Evolutionary conservation across 2,329 filamentous ascomycete genomes (phyloP).

Genomic region (Trichoderma endophyticum): DNA sequence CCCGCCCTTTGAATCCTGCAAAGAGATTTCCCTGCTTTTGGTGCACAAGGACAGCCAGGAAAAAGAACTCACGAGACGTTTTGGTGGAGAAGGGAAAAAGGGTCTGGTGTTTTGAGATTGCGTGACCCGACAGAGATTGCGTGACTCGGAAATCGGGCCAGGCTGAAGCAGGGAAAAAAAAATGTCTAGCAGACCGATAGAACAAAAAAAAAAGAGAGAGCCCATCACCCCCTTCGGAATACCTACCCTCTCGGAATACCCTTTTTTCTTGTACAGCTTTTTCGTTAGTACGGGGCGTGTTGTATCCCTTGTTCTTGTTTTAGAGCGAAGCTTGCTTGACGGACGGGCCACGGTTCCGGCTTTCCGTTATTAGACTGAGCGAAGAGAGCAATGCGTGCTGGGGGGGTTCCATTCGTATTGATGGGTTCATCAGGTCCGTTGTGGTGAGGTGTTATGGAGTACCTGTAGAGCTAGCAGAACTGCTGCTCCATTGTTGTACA

Average conservation of each 20-base stretch:
- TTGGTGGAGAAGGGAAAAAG: not conserved
- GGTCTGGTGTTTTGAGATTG: slow-evolving; percentile 6
- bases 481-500: not conserved
- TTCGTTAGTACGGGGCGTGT: not conserved
- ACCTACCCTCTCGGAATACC: not conserved
- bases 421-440: not conserved
- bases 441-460: not conserved
- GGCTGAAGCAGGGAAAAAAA: not conserved
- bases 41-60: not conserved
- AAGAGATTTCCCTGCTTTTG: not conserved
- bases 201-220: not conserved
- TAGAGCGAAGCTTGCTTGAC: not conserved
- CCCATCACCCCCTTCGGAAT: not conserved
- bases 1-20: not conserved
- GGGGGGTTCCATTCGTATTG: not conserved
- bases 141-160: slow-evolving; percentile 4
- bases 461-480: not conserved
- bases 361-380: not conserved
- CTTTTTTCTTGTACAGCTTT: not conserved
- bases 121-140: slow-evolving; percentile 15
- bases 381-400: not conserved
- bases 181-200: not conserved
- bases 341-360: not conserved
- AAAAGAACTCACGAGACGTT: not conserved
- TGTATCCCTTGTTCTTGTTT: not conserved